Conservation (phyloP, 352 stramenopile genomes). For the Blastocystis sp. region DNA sequence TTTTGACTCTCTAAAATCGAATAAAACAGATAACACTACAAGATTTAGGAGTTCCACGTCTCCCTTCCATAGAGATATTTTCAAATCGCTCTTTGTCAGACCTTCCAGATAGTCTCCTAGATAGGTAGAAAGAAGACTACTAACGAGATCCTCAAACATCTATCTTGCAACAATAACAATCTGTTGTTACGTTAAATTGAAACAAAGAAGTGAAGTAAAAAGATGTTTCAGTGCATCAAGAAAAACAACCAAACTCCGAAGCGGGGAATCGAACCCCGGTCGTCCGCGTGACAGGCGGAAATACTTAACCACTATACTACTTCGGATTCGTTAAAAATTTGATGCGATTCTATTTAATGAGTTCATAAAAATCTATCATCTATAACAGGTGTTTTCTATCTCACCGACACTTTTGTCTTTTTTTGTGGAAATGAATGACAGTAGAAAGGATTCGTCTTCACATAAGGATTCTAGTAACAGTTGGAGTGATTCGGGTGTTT, state of each 20-base stretch:
- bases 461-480: not conserved
- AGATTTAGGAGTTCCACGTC: slow-evolving; percentile 56
- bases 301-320: slow-evolving; percentile 63
- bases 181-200: not conserved
- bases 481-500: not conserved
- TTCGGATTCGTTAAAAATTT: slow-evolving; percentile 29
- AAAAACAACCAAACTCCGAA: slow-evolving; percentile 51
- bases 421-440: not conserved
- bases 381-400: not conserved
- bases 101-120: slow-evolving; percentile 56
- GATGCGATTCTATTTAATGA: not conserved
- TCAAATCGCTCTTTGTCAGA: slow-evolving; percentile 47
- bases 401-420: not conserved
- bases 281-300: slow-evolving; percentile 62
- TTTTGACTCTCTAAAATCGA: slow-evolving; percentile 44
- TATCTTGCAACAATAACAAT: not conserved
- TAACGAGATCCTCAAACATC: slow-evolving; percentile 62
- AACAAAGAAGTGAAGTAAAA: not conserved
- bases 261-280: slow-evolving; percentile 62
- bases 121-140: slow-evolving; percentile 49
- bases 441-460: not conserved
- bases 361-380: no score
- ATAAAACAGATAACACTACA: not conserved
- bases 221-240: not conserved
- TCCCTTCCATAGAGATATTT: slow-evolving; percentile 40